Conservation (phyloP, 2,329 filamentous ascomycete genomes). For the Xylariaceae sp. region DNA sequence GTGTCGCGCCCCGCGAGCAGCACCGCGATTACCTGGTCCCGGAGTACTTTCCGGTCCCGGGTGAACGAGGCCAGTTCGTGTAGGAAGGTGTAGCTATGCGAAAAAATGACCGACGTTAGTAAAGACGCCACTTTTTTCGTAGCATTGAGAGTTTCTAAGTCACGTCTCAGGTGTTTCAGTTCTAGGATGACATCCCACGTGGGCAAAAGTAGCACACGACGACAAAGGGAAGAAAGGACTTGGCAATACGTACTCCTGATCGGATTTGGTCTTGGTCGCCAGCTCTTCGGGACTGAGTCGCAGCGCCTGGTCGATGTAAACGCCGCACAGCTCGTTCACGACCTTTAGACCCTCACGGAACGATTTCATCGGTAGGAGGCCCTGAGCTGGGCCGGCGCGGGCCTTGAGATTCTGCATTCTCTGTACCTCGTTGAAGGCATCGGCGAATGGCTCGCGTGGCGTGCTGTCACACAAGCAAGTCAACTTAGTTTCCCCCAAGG, state of each 20-base stretch:
- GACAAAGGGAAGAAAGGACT: too few relatives aligned
- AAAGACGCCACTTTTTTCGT: too few relatives aligned
- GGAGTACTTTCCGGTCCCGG: constrained; percentile 69
- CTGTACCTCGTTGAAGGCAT: constrained; percentile 80
- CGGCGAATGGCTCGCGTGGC: constrained; percentile 70
- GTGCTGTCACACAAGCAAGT: constrained; percentile 42
- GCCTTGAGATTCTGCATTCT: constrained; percentile 69
- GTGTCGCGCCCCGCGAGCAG: constrained; percentile 87
- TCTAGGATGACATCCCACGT: too few relatives aligned
- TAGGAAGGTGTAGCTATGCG: constrained; percentile 71
- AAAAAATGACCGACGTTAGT: too few relatives aligned
- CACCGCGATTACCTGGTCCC: constrained; percentile 82
- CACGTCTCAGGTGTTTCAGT: too few relatives aligned
- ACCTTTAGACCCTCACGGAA: constrained; percentile 68
- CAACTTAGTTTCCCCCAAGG: not conserved
- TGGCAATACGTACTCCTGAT: constrained; percentile 46
- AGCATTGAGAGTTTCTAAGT: too few relatives aligned
- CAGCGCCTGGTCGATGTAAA: constrained; percentile 76
- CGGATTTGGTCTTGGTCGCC: constrained; percentile 70
- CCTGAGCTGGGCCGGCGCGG: constrained; percentile 64
- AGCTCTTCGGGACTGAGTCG: constrained; percentile 71
- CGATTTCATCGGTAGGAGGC: constrained; percentile 62
- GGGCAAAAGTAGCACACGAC: too few relatives aligned
- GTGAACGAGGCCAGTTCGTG: constrained; percentile 84
- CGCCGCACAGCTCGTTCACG: constrained; percentile 76